phyloP scores from a whole-genome alignment of 495 filamentous ascomycete genomes.

The Staphylotrichum tortipilum region DNA sequence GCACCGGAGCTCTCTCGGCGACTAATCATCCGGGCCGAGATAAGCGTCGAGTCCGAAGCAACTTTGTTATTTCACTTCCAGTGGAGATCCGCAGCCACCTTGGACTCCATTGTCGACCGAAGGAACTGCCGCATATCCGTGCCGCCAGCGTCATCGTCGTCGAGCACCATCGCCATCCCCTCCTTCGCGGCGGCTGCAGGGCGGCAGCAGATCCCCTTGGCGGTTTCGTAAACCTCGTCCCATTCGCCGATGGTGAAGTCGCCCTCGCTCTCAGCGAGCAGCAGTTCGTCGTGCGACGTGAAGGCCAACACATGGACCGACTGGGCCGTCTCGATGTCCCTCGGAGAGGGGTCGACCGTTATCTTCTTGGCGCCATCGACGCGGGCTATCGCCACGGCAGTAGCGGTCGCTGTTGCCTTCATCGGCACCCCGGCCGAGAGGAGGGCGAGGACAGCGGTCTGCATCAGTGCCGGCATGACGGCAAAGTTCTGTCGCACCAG shows the following conservation, averaged over 20 bases:
- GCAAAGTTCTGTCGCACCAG: constrained; percentile 52
- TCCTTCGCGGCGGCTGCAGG: constrained; percentile 24
- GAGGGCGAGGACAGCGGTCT: constrained; percentile 64
- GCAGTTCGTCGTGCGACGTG: constrained; percentile 61
- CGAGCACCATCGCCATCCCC: constrained; percentile 41
- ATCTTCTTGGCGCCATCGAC: constrained; percentile 38
- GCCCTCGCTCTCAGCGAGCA: constrained; percentile 76
- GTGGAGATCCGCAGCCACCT: constrained; percentile 47
- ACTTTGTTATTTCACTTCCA: constrained; percentile 47
- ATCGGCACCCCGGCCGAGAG: constrained; percentile 69
- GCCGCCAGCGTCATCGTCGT: constrained; percentile 29
- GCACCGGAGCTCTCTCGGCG: background rate
- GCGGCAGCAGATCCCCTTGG: constrained; percentile 54
- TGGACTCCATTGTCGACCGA: constrained; percentile 53
- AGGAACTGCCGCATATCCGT: constrained; percentile 51
- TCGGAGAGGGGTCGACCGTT: constrained; percentile 46
- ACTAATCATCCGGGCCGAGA: background rate
- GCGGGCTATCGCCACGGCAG: constrained; percentile 50
- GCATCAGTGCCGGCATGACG: constrained; percentile 65
- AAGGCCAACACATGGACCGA: constrained; percentile 75
- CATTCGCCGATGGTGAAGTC: constrained; percentile 67
- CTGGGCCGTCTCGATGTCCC: constrained; percentile 46
- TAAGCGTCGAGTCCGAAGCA: background rate
- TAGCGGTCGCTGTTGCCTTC: constrained; percentile 57
- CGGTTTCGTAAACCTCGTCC: constrained; percentile 60